Evolutionary conservation across 2,329 filamentous ascomycete genomes (phyloP).

Genomic region (Verticillium tricorpus): DNA sequence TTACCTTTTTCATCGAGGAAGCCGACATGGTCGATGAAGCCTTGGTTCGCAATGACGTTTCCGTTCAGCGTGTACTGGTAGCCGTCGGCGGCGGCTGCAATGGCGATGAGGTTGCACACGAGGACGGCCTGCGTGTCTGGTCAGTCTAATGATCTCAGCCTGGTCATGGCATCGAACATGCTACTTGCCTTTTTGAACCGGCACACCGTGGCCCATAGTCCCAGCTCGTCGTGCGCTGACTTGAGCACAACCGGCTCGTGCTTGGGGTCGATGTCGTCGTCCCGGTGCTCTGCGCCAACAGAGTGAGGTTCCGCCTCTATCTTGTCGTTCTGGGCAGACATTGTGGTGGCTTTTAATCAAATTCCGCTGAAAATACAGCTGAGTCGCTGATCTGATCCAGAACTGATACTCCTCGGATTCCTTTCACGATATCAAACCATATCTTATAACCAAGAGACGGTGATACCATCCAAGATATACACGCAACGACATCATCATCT

Average conservation of each 20-base stretch:
- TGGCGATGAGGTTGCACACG: conserved; percentile 18
- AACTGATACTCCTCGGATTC: not conserved
- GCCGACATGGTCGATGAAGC: conserved; percentile 29
- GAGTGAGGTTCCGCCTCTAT: not conserved
- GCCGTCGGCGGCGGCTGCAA: conserved; percentile 20
- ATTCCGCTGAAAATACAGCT: not conserved
- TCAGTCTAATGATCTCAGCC: no score
- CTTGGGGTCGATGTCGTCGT: not conserved
- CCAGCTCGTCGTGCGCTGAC: not conserved
- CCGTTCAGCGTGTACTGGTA: conserved; percentile 19
- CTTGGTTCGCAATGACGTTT: conserved; percentile 31
- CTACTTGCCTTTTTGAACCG: not conserved
- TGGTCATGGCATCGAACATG: not conserved
- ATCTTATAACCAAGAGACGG: no score
- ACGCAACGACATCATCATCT: not conserved
- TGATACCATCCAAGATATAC: not conserved
- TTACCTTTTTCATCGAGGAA: conserved; percentile 16
- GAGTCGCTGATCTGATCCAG: not conserved
- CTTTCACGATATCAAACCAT: not conserved
- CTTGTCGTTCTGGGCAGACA: not conserved
- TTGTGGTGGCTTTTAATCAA: not conserved
- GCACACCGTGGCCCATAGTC: not conserved
- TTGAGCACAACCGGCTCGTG: not conserved
- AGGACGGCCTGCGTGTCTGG: not conserved
- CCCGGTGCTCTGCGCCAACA: not conserved